These are phyloP conservation scores for Elongisporangium anandrum DNA, from an alignment of 352 stramenopile genomes.

Conservation along the genomic window DNA sequence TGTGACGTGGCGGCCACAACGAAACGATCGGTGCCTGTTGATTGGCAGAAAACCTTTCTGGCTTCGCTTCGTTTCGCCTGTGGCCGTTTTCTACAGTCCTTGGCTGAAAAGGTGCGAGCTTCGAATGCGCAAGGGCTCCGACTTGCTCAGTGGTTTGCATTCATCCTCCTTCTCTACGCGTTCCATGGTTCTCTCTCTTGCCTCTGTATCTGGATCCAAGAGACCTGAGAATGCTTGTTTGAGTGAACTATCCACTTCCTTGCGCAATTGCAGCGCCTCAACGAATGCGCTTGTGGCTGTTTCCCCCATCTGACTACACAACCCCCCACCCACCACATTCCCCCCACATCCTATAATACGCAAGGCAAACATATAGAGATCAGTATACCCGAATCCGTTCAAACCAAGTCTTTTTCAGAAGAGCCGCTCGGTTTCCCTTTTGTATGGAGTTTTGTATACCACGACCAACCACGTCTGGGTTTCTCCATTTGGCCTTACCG, in stretches of 20 bases:
- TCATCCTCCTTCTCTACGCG: neutral
- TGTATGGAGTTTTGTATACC: neutral
- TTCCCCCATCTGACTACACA: neutral
- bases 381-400: neutral
- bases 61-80: neutral
- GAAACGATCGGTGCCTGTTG: neutral
- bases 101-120: neutral
- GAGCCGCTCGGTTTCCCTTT: no score
- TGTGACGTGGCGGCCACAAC: neutral
- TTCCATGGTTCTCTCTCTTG: neutral
- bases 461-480: neutral
- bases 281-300: neutral
- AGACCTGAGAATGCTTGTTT: neutral
- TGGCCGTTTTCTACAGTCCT: neutral
- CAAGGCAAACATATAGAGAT: neutral
- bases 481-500: neutral
- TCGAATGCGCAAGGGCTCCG: neutral
- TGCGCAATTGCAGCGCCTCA: neutral
- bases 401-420: no score
- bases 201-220: neutral
- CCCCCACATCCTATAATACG: neutral
- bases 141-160: neutral
- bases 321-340: neutral
- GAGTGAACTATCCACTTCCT: neutral
- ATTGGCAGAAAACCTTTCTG: neutral